Conservation (phyloP, 177 flowering plant genomes). For the Vitis hybrid region DNA sequence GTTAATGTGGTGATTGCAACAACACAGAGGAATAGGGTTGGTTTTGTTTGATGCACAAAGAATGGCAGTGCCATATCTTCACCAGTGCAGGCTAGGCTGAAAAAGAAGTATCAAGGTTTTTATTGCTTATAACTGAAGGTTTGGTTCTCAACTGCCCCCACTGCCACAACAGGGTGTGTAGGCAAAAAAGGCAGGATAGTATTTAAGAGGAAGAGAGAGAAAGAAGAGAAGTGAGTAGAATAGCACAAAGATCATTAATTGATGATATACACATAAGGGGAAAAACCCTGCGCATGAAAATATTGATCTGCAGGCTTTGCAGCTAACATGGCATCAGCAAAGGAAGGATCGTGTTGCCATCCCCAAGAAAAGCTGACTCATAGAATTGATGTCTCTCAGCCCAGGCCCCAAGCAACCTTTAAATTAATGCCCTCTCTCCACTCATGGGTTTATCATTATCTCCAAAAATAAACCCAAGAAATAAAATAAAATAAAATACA, state of each 20-base stretch:
- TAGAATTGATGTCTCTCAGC: neutral
- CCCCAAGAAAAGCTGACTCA: conserved; percentile 12
- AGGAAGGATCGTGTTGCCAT: neutral
- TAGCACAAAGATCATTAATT: neutral
- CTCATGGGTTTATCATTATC: neutral
- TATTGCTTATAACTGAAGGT: too few species aligned
- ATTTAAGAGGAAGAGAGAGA: neutral
- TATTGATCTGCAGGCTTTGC: conserved; percentile 7
- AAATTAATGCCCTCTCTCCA: conserved; percentile 3
- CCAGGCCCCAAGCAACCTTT: neutral
- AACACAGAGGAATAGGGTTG: too few species aligned
- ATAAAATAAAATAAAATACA: too few species aligned
- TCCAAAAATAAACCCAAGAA: neutral
- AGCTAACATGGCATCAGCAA: conserved; percentile 6
- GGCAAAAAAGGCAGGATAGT: too few species aligned
- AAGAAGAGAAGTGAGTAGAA: neutral
- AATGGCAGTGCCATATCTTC: too few species aligned
- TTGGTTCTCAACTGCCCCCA: too few species aligned
- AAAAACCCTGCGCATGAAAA: neutral
- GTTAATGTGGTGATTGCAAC: too few species aligned
- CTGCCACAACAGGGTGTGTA: too few species aligned
- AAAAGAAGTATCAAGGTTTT: too few species aligned
- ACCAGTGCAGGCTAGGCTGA: too few species aligned
- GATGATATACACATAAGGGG: neutral
- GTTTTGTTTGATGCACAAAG: too few species aligned